Conservation (phyloP, 2,329 filamentous ascomycete species). For the Huntiella savannae region DNA sequence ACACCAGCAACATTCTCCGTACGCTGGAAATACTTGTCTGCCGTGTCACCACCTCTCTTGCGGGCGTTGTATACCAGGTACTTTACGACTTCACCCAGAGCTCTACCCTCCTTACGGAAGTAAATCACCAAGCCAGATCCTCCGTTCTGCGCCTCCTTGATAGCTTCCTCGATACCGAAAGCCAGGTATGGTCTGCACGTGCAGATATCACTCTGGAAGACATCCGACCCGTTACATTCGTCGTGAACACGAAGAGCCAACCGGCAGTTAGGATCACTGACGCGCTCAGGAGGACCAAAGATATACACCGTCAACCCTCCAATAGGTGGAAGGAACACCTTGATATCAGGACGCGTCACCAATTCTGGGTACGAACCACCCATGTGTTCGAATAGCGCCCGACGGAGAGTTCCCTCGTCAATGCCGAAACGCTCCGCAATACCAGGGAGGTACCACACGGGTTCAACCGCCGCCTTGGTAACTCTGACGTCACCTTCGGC, state of each 20-base stretch:
- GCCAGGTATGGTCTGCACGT: conserved; percentile 91
- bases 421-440: conserved; percentile 89
- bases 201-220: conserved; percentile 95
- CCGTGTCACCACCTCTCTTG: conserved; percentile 60
- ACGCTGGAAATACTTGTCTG: conserved; percentile 85
- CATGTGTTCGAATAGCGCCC: conserved; percentile 84
- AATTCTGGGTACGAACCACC: conserved; percentile 93
- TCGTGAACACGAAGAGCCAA: conserved; percentile 69
- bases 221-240: conserved; percentile 87
- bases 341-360: conserved; percentile 86
- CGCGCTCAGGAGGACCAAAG: conserved; percentile 86
- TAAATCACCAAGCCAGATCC: conserved; percentile 94
- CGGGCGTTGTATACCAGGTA: conserved; percentile 66
- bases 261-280: conserved; percentile 66
- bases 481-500: conserved; percentile 72
- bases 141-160: conserved; percentile 88
- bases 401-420: conserved; percentile 70
- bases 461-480: conserved; percentile 93
- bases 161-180: conserved; percentile 91
- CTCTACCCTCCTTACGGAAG: conserved; percentile 92
- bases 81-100: conserved; percentile 87
- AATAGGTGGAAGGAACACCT: conserved; percentile 88
- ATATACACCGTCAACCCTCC: conserved; percentile 89
- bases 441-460: conserved; percentile 73
- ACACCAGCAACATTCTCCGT: conserved; percentile 98